A percentile compares a stretch with the other conserved stretches of the same genome.
phyloP scores from a whole-genome alignment of 2,329 filamentous ascomycete genomes.

The Chrysoporthe austroafricana region DNA sequence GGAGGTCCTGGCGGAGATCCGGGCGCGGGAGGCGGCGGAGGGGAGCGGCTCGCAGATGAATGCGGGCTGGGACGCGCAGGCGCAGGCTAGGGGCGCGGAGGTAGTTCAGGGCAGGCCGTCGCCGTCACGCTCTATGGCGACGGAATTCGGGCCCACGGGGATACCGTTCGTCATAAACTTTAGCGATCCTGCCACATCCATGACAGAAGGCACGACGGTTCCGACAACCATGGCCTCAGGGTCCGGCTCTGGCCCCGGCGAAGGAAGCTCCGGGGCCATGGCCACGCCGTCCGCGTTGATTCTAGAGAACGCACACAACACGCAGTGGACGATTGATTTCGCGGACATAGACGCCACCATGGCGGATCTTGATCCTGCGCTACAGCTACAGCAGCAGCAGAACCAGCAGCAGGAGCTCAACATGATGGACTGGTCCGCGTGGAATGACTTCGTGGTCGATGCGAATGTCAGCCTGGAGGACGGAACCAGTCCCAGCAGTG shows the following conservation, averaged over 20 bases:
- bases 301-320: slow-evolving; percentile 13
- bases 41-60: not conserved
- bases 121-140: not conserved
- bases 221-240: not conserved
- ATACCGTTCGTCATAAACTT: slow-evolving; percentile 20
- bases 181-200: not conserved
- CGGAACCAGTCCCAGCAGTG: slow-evolving; percentile 22
- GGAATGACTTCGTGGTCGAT: slow-evolving; percentile 51
- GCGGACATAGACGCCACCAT: slow-evolving; percentile 11
- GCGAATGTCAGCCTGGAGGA: slow-evolving; percentile 32
- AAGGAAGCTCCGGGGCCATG: not conserved
- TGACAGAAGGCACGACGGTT: not conserved
- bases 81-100: not conserved
- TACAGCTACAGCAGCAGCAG: slow-evolving; percentile 20
- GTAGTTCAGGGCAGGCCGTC: not conserved
- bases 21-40: not conserved
- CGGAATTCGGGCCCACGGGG: slow-evolving; percentile 15
- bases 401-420: slow-evolving; percentile 35
- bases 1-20: not conserved
- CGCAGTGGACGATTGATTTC: slow-evolving; percentile 24
- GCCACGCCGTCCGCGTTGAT: slow-evolving; percentile 4
- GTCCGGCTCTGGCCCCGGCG: not conserved
- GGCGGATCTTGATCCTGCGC: not conserved
- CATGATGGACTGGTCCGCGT: slow-evolving; percentile 43
- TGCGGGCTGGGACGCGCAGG: not conserved